Evolutionary conservation across 2,329 filamentous ascomycete genomes (phyloP), one percentile per base, ranked within the genome.

Genomic region (Xylaria multiplex): DNA sequence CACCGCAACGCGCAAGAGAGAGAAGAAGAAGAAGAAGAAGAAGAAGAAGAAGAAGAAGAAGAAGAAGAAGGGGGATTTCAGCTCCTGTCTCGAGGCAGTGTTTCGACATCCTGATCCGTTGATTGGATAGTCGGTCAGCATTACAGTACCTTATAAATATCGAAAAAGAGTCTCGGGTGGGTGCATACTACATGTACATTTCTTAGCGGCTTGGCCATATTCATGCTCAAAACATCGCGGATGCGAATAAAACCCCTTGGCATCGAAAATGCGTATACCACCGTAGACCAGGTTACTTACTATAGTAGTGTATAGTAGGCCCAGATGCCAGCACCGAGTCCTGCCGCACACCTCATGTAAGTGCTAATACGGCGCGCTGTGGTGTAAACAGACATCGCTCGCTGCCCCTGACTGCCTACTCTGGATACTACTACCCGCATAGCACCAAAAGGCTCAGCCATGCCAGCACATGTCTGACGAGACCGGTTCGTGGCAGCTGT

Each of bases 31-130:
- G 19, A 19, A 19, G 19, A 19, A 19, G 19, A 19, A 19, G 30
- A n/a, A n/a, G n/a, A n/a, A n/a, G n/a, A n/a, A n/a, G n/a, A n/a
- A 19, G 19, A 19, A 19, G 19, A 19, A 19, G 19, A 19, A 19
- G 19, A 19, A 19, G 19, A 19, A 19, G 19, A 19, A 19, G 30
- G 54, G 24, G 53, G 22, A 57, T 53, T 56, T 64, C 65, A 67
- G 56, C 61, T 64, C 50, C 53, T 49, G 60, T 64, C 43, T 57
- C 30, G 61, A 64, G 65, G 65, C 65, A 27, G 65, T 67, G 65
- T 67, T 57, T 62, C 48, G 42, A 7, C 19, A 22, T 40, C 22
- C 14, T 7, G 9, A 35, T 8, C 2, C 43, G 5, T 43, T 57
- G 52, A 62, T 54, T 58, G 58, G 59, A n/a, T 9, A n/a, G 16